Conservation (phyloP, 2,329 filamentous ascomycete genomes). For the Cladosporium halotolerans region DNA sequence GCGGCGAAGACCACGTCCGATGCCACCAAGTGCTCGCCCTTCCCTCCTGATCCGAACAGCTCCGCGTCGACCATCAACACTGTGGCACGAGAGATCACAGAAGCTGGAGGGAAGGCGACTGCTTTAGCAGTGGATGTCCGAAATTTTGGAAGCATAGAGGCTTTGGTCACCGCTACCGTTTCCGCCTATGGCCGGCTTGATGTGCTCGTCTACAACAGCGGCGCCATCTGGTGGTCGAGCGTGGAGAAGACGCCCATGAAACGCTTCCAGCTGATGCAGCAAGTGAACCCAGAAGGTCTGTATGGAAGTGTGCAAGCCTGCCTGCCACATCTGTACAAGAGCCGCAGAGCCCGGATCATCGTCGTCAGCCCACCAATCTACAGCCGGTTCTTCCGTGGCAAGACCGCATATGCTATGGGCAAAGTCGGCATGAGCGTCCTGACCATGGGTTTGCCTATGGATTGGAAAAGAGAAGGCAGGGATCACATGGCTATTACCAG, state of each 20-base stretch:
- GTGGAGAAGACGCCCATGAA: conserved; percentile 60
- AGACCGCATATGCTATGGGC: conserved; percentile 72
- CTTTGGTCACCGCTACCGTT: conserved; percentile 51
- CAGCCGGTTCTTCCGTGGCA: conserved; percentile 75
- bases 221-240: conserved; percentile 68
- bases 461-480: conserved; percentile 62
- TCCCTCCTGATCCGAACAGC: conserved; percentile 73
- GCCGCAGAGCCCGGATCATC: conserved; percentile 55
- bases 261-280: conserved; percentile 59
- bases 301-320: conserved; percentile 63
- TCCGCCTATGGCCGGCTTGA: conserved; percentile 59
- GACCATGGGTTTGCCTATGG: conserved; percentile 76
- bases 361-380: conserved; percentile 83
- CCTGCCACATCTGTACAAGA: conserved; percentile 58
- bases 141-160: conserved; percentile 53
- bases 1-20: conserved; percentile 70
- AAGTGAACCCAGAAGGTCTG: conserved; percentile 67
- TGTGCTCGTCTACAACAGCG: conserved; percentile 74
- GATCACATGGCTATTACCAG: conserved; percentile 69
- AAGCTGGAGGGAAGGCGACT: conserved; percentile 57
- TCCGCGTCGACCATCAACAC: conserved; percentile 70
- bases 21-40: conserved; percentile 49
- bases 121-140: conserved; percentile 67
- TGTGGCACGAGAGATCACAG: conserved; percentile 65
- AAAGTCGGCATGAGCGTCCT: conserved; percentile 79